These are phyloP conservation scores for Aspergillus pseudoviridinutans DNA, from an alignment of 2,329 filamentous ascomycete species.

Conservation along the genomic window DNA sequence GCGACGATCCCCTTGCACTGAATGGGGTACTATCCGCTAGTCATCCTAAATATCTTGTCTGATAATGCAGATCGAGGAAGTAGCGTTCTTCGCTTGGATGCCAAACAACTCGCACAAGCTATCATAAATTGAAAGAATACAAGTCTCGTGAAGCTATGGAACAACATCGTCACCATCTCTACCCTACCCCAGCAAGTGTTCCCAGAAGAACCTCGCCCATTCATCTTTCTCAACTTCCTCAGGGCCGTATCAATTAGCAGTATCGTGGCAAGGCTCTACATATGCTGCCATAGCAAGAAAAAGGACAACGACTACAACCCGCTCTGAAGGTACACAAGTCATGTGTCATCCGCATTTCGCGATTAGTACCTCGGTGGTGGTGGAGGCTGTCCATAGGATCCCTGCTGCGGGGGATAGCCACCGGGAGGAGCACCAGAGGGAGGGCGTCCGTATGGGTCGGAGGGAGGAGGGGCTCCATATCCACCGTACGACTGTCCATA, in stretches of 20 bases:
- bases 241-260: neutral
- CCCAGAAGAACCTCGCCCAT: neutral
- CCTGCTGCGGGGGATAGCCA: constrained; percentile 16
- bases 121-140: neutral
- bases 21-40: neutral
- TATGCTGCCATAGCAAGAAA: neutral
- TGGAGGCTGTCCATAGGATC: constrained; percentile 19
- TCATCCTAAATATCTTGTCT: neutral
- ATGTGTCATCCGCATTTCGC: neutral
- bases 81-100: neutral
- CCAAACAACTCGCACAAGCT: neutral
- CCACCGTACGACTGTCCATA: constrained; percentile 24
- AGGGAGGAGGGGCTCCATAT: constrained; percentile 18
- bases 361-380: constrained; percentile 24
- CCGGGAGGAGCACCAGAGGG: constrained; percentile 1
- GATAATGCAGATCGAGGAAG: neutral
- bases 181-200: neutral
- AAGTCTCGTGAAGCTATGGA: neutral
- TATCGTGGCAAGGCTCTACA: neutral
- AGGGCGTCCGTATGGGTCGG: constrained; percentile 10
- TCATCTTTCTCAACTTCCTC: neutral
- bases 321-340: neutral
- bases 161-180: neutral
- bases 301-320: neutral
- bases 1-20: neutral